A percentile compares a stretch with the other conserved stretches of the same genome.
Evolutionary conservation across 345 rosid species (phyloP).

Genomic region (Lenwebbia sp.): DNA sequence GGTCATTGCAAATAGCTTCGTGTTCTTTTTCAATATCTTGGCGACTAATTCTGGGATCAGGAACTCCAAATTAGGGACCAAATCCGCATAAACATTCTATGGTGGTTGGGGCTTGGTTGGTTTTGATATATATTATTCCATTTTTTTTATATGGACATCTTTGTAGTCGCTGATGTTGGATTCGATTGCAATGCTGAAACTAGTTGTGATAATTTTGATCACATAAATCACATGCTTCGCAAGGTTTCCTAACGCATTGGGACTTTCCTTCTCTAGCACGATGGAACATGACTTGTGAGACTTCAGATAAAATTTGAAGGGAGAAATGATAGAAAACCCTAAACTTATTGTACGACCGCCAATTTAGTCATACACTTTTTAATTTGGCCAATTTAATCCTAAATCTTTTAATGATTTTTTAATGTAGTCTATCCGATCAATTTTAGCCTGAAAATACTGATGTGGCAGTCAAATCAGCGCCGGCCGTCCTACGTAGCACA

Average conservation of each 20-base stretch:
- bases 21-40: not conserved
- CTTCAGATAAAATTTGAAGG: not conserved
- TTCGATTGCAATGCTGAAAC: not conserved
- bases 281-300: not conserved
- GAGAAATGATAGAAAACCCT: too few relatives aligned
- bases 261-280: not conserved
- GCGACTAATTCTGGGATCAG: not conserved
- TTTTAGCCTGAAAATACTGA: too few relatives aligned
- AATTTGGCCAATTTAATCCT: too few relatives aligned
- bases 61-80: not conserved
- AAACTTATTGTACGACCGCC: too few relatives aligned
- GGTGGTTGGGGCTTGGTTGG: too few relatives aligned
- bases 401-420: too few relatives aligned
- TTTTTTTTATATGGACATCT: too few relatives aligned
- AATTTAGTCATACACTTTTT: too few relatives aligned
- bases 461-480: too few relatives aligned
- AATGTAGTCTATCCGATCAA: too few relatives aligned
- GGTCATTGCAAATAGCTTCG: not conserved
- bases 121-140: too few relatives aligned
- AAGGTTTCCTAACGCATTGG: not conserved
- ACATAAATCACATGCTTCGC: not conserved
- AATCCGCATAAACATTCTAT: not conserved
- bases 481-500: too few relatives aligned
- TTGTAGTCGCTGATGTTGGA: not conserved
- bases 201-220: not conserved